Conservation (phyloP, 331 rosid species). For the Stylosanthes scabra region DNA sequence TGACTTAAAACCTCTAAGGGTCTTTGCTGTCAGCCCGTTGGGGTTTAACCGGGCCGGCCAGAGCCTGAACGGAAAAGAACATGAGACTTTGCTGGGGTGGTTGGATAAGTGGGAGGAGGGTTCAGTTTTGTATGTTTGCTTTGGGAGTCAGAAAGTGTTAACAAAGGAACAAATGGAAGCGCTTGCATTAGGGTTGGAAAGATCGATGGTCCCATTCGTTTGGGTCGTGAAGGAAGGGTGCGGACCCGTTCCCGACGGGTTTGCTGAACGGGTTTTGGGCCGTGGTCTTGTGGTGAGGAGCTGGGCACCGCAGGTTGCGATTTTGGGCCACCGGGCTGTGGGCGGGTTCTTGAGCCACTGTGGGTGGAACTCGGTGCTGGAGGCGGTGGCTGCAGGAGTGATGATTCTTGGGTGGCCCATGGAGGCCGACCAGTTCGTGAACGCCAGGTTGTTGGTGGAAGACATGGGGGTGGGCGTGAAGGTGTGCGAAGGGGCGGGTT, state of each 20-base stretch:
- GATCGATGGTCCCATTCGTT: slow-evolving; percentile 48
- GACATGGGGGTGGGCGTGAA: slow-evolving; percentile 36
- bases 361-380: slow-evolving; percentile 56
- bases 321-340: slow-evolving; percentile 40
- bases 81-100: slow-evolving; percentile 45
- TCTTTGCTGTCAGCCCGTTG: slow-evolving; percentile 59
- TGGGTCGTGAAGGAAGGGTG: slow-evolving; percentile 67
- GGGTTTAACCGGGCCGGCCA: slow-evolving; percentile 13
- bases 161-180: slow-evolving; percentile 61
- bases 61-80: neutral
- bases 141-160: slow-evolving; percentile 74
- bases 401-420: slow-evolving; percentile 53
- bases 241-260: slow-evolving; percentile 51
- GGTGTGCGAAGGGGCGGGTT: slow-evolving; percentile 41
- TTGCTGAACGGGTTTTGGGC: slow-evolving; percentile 54
- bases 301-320: slow-evolving; percentile 62
- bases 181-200: slow-evolving; percentile 70
- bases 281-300: slow-evolving; percentile 54
- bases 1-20: neutral
- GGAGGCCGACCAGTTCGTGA: slow-evolving; percentile 54
- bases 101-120: slow-evolving; percentile 59
- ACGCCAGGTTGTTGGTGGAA: slow-evolving; percentile 45
- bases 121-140: slow-evolving; percentile 65
- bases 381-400: slow-evolving; percentile 37
- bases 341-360: slow-evolving; percentile 56